These are phyloP conservation scores for Fusarium chlamydosporum DNA, from an alignment of 2,329 filamentous ascomycete genomes.

Conservation along the genomic window DNA sequence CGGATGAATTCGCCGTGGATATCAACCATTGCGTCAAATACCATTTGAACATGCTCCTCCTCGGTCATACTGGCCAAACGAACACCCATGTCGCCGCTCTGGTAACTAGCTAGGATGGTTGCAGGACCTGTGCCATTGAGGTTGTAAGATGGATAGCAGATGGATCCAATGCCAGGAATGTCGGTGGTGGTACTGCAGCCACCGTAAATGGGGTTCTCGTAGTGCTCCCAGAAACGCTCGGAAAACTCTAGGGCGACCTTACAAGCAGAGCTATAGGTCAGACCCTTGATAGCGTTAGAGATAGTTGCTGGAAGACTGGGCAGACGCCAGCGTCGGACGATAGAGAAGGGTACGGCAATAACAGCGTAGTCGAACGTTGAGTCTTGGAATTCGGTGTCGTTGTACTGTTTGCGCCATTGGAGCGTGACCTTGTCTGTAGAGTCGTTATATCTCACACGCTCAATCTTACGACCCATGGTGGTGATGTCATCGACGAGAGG, in stretches of 20 bases:
- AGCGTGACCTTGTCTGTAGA: neutral
- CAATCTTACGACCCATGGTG: conserved; percentile 16
- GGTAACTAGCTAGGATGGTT: conserved; percentile 17
- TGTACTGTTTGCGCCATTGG: conserved; percentile 9
- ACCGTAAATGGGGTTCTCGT: conserved; percentile 12
- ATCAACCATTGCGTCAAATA: neutral
- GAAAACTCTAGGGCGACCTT: conserved; percentile 22
- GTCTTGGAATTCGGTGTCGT: conserved; percentile 18
- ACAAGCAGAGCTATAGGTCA: conserved; percentile 11
- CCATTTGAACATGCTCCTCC: conserved; percentile 23
- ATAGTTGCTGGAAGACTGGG: conserved; percentile 4
- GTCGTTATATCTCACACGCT: conserved; percentile 4
- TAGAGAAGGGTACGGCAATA: conserved; percentile 4
- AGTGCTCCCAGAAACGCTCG: conserved; percentile 25
- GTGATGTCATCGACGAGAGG: conserved; percentile 13
- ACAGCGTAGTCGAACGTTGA: conserved; percentile 16
- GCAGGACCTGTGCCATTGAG: conserved; percentile 8
- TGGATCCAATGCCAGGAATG: neutral
- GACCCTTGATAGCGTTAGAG: conserved; percentile 18
- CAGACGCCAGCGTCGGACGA: conserved; percentile 20
- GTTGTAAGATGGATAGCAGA: conserved; percentile 24
- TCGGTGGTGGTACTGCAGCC: conserved; percentile 13
- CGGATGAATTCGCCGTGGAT: conserved; percentile 2
- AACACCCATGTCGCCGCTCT: conserved; percentile 22
- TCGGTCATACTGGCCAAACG: conserved; percentile 10